A percentile compares a stretch with the other conserved stretches of the same genome.
Evolutionary conservation across 1,284 basidiomycete species (phyloP).

Genomic region (Cronartium quercuum): DNA sequence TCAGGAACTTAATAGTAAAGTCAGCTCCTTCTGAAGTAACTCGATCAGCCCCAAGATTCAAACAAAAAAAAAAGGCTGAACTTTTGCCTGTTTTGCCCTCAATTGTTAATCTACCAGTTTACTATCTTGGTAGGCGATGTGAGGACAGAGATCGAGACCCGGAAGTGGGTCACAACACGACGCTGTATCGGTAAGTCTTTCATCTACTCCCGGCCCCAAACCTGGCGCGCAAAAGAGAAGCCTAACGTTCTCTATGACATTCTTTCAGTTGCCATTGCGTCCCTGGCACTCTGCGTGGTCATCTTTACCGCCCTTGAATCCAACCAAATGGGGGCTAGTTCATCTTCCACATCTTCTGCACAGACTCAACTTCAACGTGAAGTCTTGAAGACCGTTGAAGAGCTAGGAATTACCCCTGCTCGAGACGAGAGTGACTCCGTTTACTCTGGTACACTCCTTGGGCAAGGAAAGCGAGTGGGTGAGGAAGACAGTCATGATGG

Average conservation of each 20-base stretch:
- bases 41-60: conserved; percentile 18
- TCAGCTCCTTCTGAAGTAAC: conserved; percentile 48
- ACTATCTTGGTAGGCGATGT: conserved; percentile 77
- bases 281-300: conserved; percentile 41
- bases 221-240: conserved; percentile 59
- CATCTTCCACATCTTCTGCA: conserved; percentile 41
- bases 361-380: conserved; percentile 30
- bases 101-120: conserved; percentile 52
- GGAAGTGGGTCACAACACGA: conserved; percentile 85
- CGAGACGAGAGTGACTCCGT: conserved; percentile 51
- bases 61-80: not conserved
- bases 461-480: not conserved
- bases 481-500: not conserved
- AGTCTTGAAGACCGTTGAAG: conserved; percentile 29
- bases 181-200: conserved; percentile 69
- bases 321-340: conserved; percentile 38
- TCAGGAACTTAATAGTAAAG: conserved; percentile 58
- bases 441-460: conserved; percentile 53
- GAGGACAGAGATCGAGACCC: conserved; percentile 69
- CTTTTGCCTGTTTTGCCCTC: not conserved
- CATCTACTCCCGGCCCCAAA: too few species aligned
- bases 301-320: conserved; percentile 49
- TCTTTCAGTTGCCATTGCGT: conserved; percentile 40
- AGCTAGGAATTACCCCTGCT: conserved; percentile 45
- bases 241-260: conserved; percentile 30